Evolutionary conservation across 345 rosid genomes (phyloP).

Genomic region (Populus simonii): DNA sequence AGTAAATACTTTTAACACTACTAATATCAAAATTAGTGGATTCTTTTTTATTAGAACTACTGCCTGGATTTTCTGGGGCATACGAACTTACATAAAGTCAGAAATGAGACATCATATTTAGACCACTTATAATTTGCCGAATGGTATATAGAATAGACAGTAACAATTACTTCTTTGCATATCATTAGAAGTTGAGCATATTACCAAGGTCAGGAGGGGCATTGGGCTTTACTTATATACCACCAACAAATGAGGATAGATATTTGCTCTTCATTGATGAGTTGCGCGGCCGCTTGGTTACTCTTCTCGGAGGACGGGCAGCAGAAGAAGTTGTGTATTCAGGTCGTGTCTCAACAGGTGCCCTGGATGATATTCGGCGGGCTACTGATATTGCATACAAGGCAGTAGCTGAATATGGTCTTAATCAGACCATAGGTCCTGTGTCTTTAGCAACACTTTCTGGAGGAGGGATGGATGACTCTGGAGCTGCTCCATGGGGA

Average conservation of each 20-base stretch:
- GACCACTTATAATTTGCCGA: not conserved
- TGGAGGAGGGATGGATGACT: slow-evolving; percentile 82
- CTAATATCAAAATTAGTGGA: not conserved
- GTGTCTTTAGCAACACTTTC: slow-evolving; percentile 79
- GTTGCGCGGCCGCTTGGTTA: slow-evolving; percentile 86
- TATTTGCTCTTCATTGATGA: slow-evolving; percentile 93
- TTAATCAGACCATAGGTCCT: slow-evolving; percentile 79
- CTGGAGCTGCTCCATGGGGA: slow-evolving; percentile 70
- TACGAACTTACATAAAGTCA: not conserved
- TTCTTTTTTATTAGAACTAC: not conserved
- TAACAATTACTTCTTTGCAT: slow-evolving; percentile 3
- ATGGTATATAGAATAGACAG: not conserved
- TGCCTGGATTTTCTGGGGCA: not conserved
- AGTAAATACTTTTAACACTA: not conserved
- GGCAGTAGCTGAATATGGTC: slow-evolving; percentile 97
- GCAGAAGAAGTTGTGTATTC: slow-evolving; percentile 92
- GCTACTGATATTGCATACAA: slow-evolving; percentile 97
- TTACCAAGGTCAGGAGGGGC: slow-evolving; percentile 98
- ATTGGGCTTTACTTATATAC: slow-evolving; percentile 81
- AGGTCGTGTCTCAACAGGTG: slow-evolving; percentile 81
- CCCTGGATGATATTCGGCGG: slow-evolving; percentile 90
- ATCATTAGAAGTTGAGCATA: slow-evolving; percentile 82
- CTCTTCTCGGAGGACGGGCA: slow-evolving; percentile 97
- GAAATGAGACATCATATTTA: not conserved
- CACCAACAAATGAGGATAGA: slow-evolving; percentile 82